Base-by-base conservation (phyloP, 1,284 basidiomycete species). In the Boletellus deceptivus region DNA sequence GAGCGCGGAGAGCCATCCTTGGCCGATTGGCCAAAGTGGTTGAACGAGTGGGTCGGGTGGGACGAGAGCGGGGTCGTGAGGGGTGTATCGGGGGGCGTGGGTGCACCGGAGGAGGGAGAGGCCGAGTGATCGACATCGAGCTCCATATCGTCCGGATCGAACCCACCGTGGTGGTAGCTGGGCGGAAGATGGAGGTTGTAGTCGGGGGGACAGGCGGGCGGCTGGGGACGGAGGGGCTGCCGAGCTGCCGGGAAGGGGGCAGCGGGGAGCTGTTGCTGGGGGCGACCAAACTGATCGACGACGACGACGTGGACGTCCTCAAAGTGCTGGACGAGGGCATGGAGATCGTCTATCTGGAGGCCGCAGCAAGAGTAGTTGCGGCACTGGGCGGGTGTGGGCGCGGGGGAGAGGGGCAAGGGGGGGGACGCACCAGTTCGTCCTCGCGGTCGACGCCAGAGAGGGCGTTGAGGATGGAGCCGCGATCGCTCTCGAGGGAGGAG, bases 301-400 rank as follows among this genome's bases (percentile, higher is more conserved):
- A 89, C 80, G 53, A 87, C 76, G 60, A 92, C 87, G 67, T 93
- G 91, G 41, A 83, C 82, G 53, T 91, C 84, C 62, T 93, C 91
- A 59, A 93, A 92, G 63, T 93, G 91, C 68, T 93, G 89, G 6
- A 93, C 78, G 22, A 93, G 82, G 1, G 87, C 89, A 60, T 93
- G 91, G 8, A 93, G 79, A 67, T 93, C 91, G 42, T 80, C 80
- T 18, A 93, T 78, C 54, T 87, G 80, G 37, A 86, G 72, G 11
- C 89, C 90, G 62, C 91, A 93, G 71, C 91, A 93, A 2, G 83
- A 83, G 70, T 91, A 93, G 65, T 93, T 85, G 52, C 86, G 83
- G 70, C 87, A 90, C 78, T 86, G 50, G 39, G 24, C 48, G 33
- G 37, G 14, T 46, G 25, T 34, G 47, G 22, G 38, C n/a, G 17